These are phyloP conservation scores for Entophlyctis helioformis DNA, from an alignment of 192 early-diverging fungal species.

Conservation along the genomic window DNA sequence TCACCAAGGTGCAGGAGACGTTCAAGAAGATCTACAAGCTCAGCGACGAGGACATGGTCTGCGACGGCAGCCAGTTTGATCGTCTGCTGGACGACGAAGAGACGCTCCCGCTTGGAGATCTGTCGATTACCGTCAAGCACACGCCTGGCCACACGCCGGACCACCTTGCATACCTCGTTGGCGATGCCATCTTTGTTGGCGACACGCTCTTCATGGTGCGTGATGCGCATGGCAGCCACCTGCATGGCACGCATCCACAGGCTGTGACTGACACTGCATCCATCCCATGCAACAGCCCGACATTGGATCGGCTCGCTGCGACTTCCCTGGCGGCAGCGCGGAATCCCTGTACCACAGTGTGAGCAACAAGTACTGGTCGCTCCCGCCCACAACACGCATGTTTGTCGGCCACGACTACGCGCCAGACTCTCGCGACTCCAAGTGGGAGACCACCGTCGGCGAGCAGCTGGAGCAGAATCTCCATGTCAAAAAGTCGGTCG, in stretches of 20 bases:
- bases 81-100: slow-evolving; percentile 5
- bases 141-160: slow-evolving; percentile 22
- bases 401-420: slow-evolving; percentile 19
- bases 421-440: not conserved
- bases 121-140: slow-evolving; percentile 1
- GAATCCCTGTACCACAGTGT: slow-evolving; percentile 6
- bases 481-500: slow-evolving; percentile 2
- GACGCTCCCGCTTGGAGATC: slow-evolving; percentile 3
- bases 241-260: too few species aligned
- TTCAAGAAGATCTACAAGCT: slow-evolving; percentile 6
- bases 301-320: slow-evolving; percentile 14
- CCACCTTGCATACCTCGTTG: slow-evolving; percentile 10
- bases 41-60: not conserved
- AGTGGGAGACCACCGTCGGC: slow-evolving; percentile 5
- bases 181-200: slow-evolving; percentile 10
- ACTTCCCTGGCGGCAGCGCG: slow-evolving; percentile 18
- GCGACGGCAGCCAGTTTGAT: slow-evolving; percentile 14
- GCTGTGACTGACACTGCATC: too few species aligned
- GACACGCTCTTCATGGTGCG: slow-evolving; percentile 13
- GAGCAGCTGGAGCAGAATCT: slow-evolving; percentile 5
- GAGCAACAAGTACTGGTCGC: slow-evolving; percentile 2
- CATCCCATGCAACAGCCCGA: too few species aligned
- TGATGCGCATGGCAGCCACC: too few species aligned
- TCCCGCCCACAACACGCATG: slow-evolving; percentile 3
- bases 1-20: slow-evolving; percentile 8